Base-by-base conservation (phyloP, 495 filamentous ascomycete species). In the Xylaria longipes region DNA sequence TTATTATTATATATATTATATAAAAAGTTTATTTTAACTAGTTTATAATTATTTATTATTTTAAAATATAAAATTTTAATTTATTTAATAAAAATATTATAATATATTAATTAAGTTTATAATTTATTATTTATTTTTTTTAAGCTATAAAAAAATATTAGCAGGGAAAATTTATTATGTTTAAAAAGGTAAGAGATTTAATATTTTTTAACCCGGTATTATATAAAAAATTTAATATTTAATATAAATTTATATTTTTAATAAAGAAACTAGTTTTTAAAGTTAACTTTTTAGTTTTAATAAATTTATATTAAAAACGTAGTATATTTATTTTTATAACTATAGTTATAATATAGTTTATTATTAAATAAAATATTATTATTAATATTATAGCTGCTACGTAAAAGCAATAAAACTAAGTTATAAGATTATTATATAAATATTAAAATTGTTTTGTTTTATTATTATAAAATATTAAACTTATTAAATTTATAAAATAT, bases 61-160 rank as follows among this genome's bases (percentile, higher is more conserved):
- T 56, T 56, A 56, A 54, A 29, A 56, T 15, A 56, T 29, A 56
- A 31, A 29, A 56, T n/a, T n/a, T n/a, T n/a, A n/a, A n/a, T n/a
- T n/a, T n/a, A n/a, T n/a, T n/a, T n/a, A n/a, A n/a, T n/a, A n/a
- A n/a, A n/a, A n/a, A n/a, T n/a, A n/a, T n/a, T n/a, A n/a, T n/a
- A n/a, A n/a, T n/a, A n/a, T n/a, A n/a, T n/a, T n/a, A n/a, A n/a
- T n/a, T n/a, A 15, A 56, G 0, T 56, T 29, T 3, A 31, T 12
- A 27, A 31, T 11, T 3, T 29, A 43, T 1, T 37, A 37, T 8
- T 37, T 5, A 37, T 37, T 37, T 37, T 8, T 3, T 27, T 54
- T 54, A 54, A 54, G 27, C 22, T 56, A 31, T 33, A 31, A 29
- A 54, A 54, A 27, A 56, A 29, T 25, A 56, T 31, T 56, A 15